Conservation (phyloP, 306 rosid species). For the Prinsepia uniflora region DNA sequence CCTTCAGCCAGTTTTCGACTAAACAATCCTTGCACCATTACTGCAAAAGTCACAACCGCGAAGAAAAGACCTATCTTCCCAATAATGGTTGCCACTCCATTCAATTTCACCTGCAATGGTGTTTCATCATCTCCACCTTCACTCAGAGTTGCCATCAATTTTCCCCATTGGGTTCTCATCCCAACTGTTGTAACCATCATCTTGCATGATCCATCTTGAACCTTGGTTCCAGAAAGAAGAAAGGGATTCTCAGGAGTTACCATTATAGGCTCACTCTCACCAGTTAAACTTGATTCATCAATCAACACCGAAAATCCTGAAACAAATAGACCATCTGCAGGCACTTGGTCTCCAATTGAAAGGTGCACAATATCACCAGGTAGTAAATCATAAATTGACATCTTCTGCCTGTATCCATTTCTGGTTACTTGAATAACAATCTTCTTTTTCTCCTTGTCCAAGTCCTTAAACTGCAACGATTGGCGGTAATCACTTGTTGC, state of each 20-base stretch:
- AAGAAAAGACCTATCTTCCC: constrained; percentile 92
- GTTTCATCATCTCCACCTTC: constrained; percentile 99
- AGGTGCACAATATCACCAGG: constrained; percentile 94
- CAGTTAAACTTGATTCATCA: constrained; percentile 92
- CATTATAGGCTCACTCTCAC: constrained; percentile 93
- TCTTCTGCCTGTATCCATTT: constrained; percentile 81
- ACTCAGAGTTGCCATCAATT: constrained; percentile 89
- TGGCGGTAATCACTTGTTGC: constrained; percentile 95
- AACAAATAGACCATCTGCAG: constrained; percentile 86
- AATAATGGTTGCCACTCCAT: constrained; percentile 94
- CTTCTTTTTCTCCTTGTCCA: constrained; percentile 96
- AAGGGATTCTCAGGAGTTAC: constrained; percentile 64
- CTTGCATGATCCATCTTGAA: constrained; percentile 92
- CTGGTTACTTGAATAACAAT: constrained; percentile 86
- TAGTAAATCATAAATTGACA: constrained; percentile 86
- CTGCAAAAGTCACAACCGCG: constrained; percentile 77
- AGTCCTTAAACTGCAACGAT: constrained; percentile 86
- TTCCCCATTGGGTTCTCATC: constrained; percentile 99
- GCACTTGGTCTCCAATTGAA: constrained; percentile 88
- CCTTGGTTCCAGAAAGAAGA: constrained; percentile 92
- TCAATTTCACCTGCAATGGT: constrained; percentile 89
- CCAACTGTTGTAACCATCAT: constrained; percentile 92
- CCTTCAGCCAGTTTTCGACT: constrained; percentile 56
- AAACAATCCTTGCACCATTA: constrained; percentile 70
- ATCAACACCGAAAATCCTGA: constrained; percentile 80